These are phyloP conservation scores for Tetracladium setigerum DNA, from an alignment of 495 filamentous ascomycete species.

Conservation along the genomic window DNA sequence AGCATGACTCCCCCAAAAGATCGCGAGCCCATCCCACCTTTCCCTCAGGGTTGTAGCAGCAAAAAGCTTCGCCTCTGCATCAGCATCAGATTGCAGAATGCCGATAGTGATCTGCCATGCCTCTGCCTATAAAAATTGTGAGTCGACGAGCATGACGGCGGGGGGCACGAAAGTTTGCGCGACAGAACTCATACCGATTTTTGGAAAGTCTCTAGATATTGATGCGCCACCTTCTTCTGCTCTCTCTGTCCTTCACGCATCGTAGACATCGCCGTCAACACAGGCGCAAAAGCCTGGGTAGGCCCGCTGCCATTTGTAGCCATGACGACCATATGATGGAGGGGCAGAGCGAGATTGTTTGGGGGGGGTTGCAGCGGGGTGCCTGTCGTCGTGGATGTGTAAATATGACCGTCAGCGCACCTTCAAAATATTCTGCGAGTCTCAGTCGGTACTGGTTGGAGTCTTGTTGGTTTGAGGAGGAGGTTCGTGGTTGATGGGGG, in stretches of 20 bases:
- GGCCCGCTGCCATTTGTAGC: slow-evolving; percentile 41
- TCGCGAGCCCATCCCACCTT: slow-evolving; percentile 56
- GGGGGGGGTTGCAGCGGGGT: neutral
- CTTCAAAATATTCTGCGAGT: neutral
- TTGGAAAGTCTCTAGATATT: slow-evolving; percentile 92
- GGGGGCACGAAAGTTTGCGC: neutral
- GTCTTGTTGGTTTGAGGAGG: neutral
- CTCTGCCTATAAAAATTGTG: slow-evolving; percentile 50
- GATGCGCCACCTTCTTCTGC: slow-evolving; percentile 83
- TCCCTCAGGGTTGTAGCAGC: slow-evolving; percentile 95
- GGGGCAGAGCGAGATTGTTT: slow-evolving; percentile 13
- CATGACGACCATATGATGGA: slow-evolving; percentile 22
- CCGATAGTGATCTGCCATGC: slow-evolving; percentile 85
- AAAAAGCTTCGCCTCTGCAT: slow-evolving; percentile 84
- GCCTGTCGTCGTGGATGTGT: neutral
- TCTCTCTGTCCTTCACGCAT: slow-evolving; percentile 80
- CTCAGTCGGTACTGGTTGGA: neutral
- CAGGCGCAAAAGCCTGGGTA: slow-evolving; percentile 68
- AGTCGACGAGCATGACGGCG: neutral
- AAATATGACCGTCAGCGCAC: neutral
- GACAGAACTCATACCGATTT: slow-evolving; percentile 69
- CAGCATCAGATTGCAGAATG: slow-evolving; percentile 69
- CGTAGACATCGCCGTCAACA: slow-evolving; percentile 79
- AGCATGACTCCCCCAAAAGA: neutral
- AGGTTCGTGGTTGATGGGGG: neutral